Percentiles rank a stretch among this genome's conserved stretches.
Conservation (phyloP, 164 flowering plant genomes). For the Dillenia turbinata region DNA sequence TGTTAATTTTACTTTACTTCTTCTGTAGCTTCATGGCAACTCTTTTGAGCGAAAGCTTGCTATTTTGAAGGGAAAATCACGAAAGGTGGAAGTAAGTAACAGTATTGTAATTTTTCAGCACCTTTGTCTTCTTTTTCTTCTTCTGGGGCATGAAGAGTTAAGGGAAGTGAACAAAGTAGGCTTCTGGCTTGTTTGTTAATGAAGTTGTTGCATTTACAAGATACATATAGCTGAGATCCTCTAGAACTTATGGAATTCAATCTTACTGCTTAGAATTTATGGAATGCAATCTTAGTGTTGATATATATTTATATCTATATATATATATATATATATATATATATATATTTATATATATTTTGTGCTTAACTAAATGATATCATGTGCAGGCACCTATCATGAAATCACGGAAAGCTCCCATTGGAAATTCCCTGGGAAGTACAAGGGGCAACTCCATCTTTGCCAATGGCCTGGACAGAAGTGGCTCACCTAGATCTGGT, state of each 20-base stretch:
- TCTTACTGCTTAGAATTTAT: background rate
- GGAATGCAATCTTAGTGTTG: constrained; percentile 2
- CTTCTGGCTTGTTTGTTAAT: too few species aligned
- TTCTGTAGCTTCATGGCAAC: constrained; percentile 57
- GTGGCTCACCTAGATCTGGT: constrained; percentile 31
- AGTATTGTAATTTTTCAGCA: background rate
- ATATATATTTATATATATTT: background rate
- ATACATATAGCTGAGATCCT: too few species aligned
- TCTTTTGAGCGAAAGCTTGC: constrained; percentile 81
- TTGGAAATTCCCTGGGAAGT: constrained; percentile 27
- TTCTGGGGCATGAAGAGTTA: background rate
- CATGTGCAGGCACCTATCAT: constrained; percentile 29
- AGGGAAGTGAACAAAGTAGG: too few species aligned
- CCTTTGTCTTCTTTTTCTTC: background rate
- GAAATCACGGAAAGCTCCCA: constrained; percentile 31
- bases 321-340: background rate
- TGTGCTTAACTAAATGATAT: background rate
- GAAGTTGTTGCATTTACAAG: too few species aligned
- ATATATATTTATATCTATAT: background rate
- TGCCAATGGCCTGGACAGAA: constrained; percentile 29
- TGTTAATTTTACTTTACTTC: constrained; percentile 6
- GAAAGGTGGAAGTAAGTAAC: constrained; percentile 38
- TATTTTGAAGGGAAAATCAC: constrained; percentile 40
- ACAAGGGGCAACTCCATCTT: constrained; percentile 28
- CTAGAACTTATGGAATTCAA: too few species aligned